Percentiles rank a stretch among this genome's conserved stretches.
Evolutionary conservation across 1,139 yeast genomes (phyloP).

Genomic region (Zygosaccharomyces sapae): DNA sequence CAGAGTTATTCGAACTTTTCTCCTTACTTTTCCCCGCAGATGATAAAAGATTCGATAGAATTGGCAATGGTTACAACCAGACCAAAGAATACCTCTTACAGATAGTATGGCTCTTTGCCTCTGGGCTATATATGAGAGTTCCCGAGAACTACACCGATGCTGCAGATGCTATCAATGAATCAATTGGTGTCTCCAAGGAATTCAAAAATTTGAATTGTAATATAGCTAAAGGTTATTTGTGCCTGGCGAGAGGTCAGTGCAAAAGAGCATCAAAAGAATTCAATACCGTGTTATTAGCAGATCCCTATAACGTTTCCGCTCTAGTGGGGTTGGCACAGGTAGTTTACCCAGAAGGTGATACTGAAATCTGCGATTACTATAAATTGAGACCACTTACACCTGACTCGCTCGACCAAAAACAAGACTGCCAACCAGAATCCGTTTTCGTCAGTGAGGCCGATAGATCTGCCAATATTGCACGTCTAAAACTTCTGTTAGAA

Average conservation of each 20-base stretch:
- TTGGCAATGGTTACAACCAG: slow-evolving; percentile 19
- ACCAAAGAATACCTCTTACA: slow-evolving; percentile 45
- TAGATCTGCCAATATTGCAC: slow-evolving; percentile 57
- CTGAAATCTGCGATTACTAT: slow-evolving; percentile 17
- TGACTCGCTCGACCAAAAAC: background rate
- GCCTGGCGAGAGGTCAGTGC: slow-evolving; percentile 34
- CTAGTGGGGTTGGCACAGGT: slow-evolving; percentile 62
- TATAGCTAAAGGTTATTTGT: slow-evolving; percentile 52
- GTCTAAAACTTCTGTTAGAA: slow-evolving; percentile 62
- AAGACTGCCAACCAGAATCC: background rate
- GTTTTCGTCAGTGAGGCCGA: slow-evolving; percentile 48
- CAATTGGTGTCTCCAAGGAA: slow-evolving; percentile 42
- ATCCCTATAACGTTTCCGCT: slow-evolving; percentile 51
- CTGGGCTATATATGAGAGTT: slow-evolving; percentile 55
- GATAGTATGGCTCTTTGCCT: slow-evolving; percentile 70
- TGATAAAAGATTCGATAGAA: slow-evolving; percentile 21
- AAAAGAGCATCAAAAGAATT: slow-evolving; percentile 57
- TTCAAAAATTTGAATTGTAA: slow-evolving; percentile 44
- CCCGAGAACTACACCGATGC: slow-evolving; percentile 57
- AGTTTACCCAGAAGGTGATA: slow-evolving; percentile 39
- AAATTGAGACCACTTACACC: slow-evolving; percentile 11
- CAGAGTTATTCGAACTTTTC: slow-evolving; percentile 62
- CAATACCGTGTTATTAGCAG: slow-evolving; percentile 60
- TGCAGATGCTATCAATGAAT: slow-evolving; percentile 69
- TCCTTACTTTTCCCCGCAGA: slow-evolving; percentile 49